Evolutionary conservation across 192 early-diverging fungal species (phyloP).

Genomic region (Phlyctochytrium planicorne): DNA sequence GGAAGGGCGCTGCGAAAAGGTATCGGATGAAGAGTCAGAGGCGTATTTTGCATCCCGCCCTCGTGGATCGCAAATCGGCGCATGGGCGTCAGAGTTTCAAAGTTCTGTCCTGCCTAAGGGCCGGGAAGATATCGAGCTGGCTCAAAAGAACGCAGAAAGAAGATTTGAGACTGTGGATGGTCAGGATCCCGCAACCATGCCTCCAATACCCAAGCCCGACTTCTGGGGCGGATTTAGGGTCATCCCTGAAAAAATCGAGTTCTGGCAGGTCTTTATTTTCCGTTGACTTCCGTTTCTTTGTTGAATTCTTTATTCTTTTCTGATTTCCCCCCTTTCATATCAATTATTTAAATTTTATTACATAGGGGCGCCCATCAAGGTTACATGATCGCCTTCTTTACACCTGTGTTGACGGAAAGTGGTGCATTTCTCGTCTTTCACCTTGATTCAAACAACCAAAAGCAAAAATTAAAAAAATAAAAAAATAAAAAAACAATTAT

Average conservation of each 20-base stretch:
- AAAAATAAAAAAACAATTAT: too few species aligned
- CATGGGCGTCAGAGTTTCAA: constrained; percentile 46
- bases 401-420: neutral
- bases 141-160: constrained; percentile 17
- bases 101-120: constrained; percentile 12
- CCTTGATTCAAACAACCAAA: too few species aligned
- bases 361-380: constrained; percentile 27
- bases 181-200: neutral
- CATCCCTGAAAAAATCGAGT: constrained; percentile 49
- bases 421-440: neutral
- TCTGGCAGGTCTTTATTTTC: too few species aligned
- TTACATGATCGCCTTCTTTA: constrained; percentile 43
- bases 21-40: constrained; percentile 35
- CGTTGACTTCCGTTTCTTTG: neutral
- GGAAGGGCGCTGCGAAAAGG: constrained; percentile 40
- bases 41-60: constrained; percentile 48
- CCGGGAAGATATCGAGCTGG: constrained; percentile 33
- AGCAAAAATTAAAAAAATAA: too few species aligned
- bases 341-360: neutral
- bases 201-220: constrained; percentile 17
- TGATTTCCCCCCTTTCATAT: neutral
- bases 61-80: constrained; percentile 37
- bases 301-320: neutral
- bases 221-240: constrained; percentile 58
- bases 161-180: constrained; percentile 22